Conservation (phyloP, 768 basidiomycete species). For the Hygrocybe coccinea region DNA sequence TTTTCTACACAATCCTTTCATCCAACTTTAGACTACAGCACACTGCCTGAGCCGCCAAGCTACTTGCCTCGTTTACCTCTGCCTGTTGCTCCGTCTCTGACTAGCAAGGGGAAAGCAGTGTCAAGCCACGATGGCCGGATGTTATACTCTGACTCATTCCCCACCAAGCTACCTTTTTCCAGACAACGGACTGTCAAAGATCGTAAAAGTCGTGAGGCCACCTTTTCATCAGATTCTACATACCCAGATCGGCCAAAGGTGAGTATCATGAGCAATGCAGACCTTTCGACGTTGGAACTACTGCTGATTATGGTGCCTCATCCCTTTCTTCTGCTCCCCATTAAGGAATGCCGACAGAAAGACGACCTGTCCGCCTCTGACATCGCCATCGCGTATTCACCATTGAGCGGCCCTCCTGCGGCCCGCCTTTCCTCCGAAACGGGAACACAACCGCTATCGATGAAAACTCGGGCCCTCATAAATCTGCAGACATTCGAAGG, state of each 20-base stretch:
- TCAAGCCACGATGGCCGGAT: too few relatives aligned
- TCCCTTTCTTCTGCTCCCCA: neutral
- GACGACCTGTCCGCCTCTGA: neutral
- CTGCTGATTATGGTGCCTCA: neutral
- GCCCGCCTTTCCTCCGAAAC: conserved; percentile 2
- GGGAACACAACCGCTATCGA: neutral
- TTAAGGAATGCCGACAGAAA: neutral
- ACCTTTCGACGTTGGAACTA: neutral
- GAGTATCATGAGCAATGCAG: neutral
- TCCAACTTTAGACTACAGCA: too few relatives aligned
- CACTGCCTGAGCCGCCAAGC: neutral
- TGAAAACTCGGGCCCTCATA: neutral
- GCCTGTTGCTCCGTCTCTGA: neutral
- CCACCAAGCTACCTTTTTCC: neutral
- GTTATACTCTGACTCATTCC: neutral
- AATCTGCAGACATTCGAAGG: conserved; percentile 4
- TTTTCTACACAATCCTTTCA: too few relatives aligned
- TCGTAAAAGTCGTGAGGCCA: neutral
- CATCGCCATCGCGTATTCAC: conserved; percentile 1
- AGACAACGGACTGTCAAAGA: neutral
- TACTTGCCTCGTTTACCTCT: neutral
- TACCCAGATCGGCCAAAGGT: neutral
- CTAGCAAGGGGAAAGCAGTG: too few relatives aligned
- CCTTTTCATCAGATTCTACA: neutral
- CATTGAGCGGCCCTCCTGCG: neutral